Evolutionary conservation across 768 basidiomycete genomes (phyloP).

Genomic region (Rhizopogon roseolus): DNA sequence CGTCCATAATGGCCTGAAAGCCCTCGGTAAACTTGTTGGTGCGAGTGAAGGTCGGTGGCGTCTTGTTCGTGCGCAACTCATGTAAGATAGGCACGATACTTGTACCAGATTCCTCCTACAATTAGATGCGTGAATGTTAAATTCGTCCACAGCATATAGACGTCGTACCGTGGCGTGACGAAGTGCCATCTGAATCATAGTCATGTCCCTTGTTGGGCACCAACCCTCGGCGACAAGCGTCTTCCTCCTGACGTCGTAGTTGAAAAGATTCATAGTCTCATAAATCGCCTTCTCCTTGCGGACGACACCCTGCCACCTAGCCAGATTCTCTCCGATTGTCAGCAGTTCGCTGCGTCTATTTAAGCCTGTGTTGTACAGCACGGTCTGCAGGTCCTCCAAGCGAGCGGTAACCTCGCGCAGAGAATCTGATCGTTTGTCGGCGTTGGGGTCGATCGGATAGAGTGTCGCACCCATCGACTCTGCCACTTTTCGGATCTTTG

Average conservation of each 20-base stretch:
- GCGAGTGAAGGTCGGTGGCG: slow-evolving; percentile 91
- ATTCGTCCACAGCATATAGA: neutral
- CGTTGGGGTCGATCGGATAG: slow-evolving; percentile 93
- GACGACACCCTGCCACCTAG: slow-evolving; percentile 92
- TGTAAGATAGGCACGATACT: slow-evolving; percentile 89
- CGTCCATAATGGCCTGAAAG: slow-evolving; percentile 98
- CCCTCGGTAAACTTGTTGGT: slow-evolving; percentile 96
- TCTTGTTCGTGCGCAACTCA: slow-evolving; percentile 84
- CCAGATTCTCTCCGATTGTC: slow-evolving; percentile 78
- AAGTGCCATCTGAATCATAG: slow-evolving; percentile 79
- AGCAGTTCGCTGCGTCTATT: slow-evolving; percentile 80
- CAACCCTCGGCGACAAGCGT: slow-evolving; percentile 97
- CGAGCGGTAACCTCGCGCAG: slow-evolving; percentile 84
- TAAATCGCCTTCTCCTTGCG: slow-evolving; percentile 95
- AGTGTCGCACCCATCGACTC: slow-evolving; percentile 99
- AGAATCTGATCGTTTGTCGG: slow-evolving; percentile 87
- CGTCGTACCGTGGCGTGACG: slow-evolving; percentile 73
- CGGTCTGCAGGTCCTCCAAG: slow-evolving; percentile 86
- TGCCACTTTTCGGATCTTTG: slow-evolving; percentile 96
- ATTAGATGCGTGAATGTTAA: neutral
- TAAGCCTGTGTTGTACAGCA: slow-evolving; percentile 83
- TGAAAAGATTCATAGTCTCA: slow-evolving; percentile 92
- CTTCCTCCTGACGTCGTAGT: slow-evolving; percentile 90
- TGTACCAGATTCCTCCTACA: slow-evolving; percentile 86
- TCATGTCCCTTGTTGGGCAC: slow-evolving; percentile 92